Evolutionary conservation across 148 eudicot species (phyloP).

Genomic region (Spergularia bocconei): DNA sequence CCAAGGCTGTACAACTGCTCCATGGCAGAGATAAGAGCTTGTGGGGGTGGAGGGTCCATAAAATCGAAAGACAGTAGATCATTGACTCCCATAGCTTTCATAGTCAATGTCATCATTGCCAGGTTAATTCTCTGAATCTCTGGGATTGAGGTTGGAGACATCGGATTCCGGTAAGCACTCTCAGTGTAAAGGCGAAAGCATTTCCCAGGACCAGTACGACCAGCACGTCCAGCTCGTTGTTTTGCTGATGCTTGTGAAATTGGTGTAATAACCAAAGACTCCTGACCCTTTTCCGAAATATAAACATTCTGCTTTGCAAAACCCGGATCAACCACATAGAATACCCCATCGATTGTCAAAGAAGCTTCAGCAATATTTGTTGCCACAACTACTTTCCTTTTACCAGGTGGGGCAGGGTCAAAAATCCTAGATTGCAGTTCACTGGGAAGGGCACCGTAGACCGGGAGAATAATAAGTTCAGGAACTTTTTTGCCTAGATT

Average conservation of each 20-base stretch:
- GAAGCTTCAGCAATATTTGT: constrained; percentile 99
- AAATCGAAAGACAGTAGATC: constrained; percentile 85
- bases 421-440: constrained; percentile 95
- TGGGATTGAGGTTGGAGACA: constrained; percentile 84
- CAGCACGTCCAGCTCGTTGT: constrained; percentile 92
- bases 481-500: constrained; percentile 80
- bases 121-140: constrained; percentile 93
- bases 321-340: constrained; percentile 85
- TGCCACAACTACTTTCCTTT: constrained; percentile 93
- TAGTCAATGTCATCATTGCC: constrained; percentile 54
- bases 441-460: constrained; percentile 92
- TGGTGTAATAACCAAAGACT: constrained; percentile 70
- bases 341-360: constrained; percentile 88
- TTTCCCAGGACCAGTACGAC: constrained; percentile 94
- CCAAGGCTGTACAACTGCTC: constrained; percentile 87
- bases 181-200: constrained; percentile 91
- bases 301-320: constrained; percentile 87
- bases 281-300: constrained; percentile 78
- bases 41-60: constrained; percentile 97
- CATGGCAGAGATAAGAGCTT: constrained; percentile 94
- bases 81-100: constrained; percentile 96
- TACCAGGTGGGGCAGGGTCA: constrained; percentile 89
- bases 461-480: constrained; percentile 82
- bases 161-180: constrained; percentile 86
- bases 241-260: constrained; percentile 88